Percentiles rank a stretch among this genome's conserved stretches.
phyloP scores from a whole-genome alignment of 2,329 filamentous ascomycete species.

The Chalara sp. region DNA sequence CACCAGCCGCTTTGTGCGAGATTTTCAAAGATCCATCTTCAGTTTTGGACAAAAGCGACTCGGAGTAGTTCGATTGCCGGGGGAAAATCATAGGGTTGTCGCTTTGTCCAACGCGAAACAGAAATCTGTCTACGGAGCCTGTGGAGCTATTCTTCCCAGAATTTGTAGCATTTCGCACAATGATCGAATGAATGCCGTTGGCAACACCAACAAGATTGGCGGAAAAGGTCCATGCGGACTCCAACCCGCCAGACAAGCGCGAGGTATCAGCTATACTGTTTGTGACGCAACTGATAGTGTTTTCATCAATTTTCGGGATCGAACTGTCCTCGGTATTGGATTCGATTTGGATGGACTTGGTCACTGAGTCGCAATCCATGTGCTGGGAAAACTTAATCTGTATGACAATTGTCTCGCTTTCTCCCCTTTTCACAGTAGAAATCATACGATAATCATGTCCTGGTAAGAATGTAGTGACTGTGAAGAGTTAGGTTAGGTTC shows the following conservation, averaged over 20 bases:
- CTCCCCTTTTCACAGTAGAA: constrained; percentile 36
- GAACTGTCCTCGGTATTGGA: constrained; percentile 44
- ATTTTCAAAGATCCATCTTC: constrained; percentile 39
- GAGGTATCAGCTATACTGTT: constrained; percentile 29
- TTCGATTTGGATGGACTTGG: constrained; percentile 40
- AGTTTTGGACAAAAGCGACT: constrained; percentile 40
- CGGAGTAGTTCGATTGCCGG: constrained; percentile 49
- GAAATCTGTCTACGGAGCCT: constrained; percentile 50
- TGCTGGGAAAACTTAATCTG: constrained; percentile 50
- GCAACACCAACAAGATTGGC: constrained; percentile 47
- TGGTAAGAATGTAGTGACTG: constrained; percentile 45
- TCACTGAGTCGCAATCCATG: constrained; percentile 54
- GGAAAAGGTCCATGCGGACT: constrained; percentile 45
- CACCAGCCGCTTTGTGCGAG: constrained; percentile 53
- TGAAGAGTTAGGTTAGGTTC: no score
- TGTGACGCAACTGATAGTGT: constrained; percentile 38
- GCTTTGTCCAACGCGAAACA: constrained; percentile 50
- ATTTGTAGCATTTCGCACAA: constrained; percentile 43
- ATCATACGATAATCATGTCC: constrained; percentile 53
- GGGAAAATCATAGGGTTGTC: constrained; percentile 56
- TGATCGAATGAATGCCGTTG: constrained; percentile 54
- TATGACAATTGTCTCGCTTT: constrained; percentile 40
- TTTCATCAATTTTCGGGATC: constrained; percentile 35
- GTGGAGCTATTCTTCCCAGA: constrained; percentile 36
- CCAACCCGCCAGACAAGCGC: constrained; percentile 43